Percentiles rank a stretch among this genome's conserved stretches.
Conservation (phyloP, 2,329 filamentous ascomycete species). For the Aspergillus floridensis region DNA sequence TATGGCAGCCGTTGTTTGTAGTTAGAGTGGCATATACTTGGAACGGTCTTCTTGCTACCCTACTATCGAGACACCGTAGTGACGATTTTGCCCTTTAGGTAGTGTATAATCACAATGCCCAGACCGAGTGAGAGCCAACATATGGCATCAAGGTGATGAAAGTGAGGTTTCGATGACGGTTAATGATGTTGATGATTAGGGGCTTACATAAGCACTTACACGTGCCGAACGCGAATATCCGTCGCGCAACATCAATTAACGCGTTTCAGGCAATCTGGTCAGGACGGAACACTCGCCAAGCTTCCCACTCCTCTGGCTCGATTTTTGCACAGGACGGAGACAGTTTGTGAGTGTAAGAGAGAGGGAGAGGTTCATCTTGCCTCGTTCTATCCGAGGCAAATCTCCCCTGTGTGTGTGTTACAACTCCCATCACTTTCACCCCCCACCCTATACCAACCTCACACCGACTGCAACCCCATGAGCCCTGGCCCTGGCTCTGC, state of each 20-base stretch:
- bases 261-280: conserved; percentile 15
- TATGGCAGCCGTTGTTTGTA: conserved; percentile 11
- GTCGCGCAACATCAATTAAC: conserved; percentile 23
- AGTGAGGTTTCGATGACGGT: background rate
- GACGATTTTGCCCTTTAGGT: background rate
- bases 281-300: background rate
- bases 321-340: background rate
- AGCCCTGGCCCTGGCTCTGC: background rate
- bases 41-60: background rate
- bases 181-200: background rate
- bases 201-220: conserved; percentile 12
- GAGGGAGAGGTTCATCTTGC: background rate
- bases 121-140: background rate
- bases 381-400: background rate
- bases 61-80: background rate
- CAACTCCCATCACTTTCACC: background rate
- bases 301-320: background rate
- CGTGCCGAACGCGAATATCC: conserved; percentile 15
- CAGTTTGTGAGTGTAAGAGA: background rate
- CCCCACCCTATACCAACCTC: conserved; percentile 5
- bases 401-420: background rate
- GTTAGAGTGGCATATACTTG: too few relatives aligned
- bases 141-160: background rate
- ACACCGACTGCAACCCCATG: background rate
- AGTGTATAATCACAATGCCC: background rate